A percentile compares a stretch with the other conserved stretches of the same genome.
These are phyloP conservation scores for Paramecium sexaurelia DNA, from an alignment of 73 alveolate genomes.

Conservation along the genomic window DNA sequence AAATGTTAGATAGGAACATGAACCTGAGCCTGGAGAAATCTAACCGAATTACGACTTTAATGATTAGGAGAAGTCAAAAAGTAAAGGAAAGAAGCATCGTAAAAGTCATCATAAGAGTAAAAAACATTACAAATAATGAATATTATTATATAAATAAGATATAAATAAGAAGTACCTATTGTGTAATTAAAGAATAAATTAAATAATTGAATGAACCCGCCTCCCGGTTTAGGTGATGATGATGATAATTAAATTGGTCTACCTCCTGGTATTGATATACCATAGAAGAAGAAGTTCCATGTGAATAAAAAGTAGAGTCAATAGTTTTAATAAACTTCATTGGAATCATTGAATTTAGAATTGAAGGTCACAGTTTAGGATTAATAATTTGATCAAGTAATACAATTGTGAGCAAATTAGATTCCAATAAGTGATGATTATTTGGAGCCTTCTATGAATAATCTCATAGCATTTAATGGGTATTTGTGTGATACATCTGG, in stretches of 20 bases:
- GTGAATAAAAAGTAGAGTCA: neutral
- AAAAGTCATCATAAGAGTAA: constrained; percentile 30
- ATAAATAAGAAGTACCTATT: neutral
- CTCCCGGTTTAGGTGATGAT: constrained; percentile 56
- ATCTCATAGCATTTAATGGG: constrained; percentile 20
- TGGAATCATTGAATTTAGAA: constrained; percentile 34
- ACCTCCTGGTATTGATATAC: constrained; percentile 46
- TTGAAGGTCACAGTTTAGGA: constrained; percentile 49
- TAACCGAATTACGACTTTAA: neutral
- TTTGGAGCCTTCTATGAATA: constrained; percentile 43
- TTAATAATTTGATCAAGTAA: constrained; percentile 51
- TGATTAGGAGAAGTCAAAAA: constrained; percentile 27
- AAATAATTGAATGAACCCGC: constrained; percentile 36
- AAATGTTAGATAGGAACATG: neutral
- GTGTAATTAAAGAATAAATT: neutral
- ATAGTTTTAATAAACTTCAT: neutral
- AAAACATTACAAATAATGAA: constrained; percentile 28
- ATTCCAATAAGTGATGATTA: constrained; percentile 30
- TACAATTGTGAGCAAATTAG: neutral
- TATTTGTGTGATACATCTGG: constrained; percentile 51
- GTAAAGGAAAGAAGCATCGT: constrained; percentile 41
- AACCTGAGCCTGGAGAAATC: constrained; percentile 23
- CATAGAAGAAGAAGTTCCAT: neutral
- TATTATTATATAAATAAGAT: neutral
- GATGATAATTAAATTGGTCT: constrained; percentile 20